A percentile compares a stretch with the other conserved stretches of the same genome.
These are phyloP conservation scores for Hypomontagnella monticulosa DNA, from an alignment of 495 filamentous ascomycete species.

Conservation along the genomic window DNA sequence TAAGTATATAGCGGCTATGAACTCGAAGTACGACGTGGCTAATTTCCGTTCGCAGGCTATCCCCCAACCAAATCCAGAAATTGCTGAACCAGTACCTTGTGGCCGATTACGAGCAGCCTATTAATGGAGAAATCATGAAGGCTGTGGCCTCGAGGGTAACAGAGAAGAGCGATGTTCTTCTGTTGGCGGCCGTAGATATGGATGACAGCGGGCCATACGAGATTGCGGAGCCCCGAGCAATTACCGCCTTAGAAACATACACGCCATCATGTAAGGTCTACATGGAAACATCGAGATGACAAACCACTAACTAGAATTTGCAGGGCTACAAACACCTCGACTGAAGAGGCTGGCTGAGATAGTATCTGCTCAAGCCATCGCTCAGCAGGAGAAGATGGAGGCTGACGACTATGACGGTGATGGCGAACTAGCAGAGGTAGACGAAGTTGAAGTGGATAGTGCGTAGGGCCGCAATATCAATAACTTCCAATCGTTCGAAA, in stretches of 20 bases:
- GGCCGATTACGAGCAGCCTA: conserved; percentile 98
- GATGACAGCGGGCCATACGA: conserved; percentile 99
- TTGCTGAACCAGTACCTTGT: conserved; percentile 98
- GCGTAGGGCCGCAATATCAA: conserved; percentile 43
- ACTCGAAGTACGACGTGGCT: conserved; percentile 15
- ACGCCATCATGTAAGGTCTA: conserved; percentile 85
- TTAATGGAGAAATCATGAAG: conserved; percentile 99
- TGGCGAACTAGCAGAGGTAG: conserved; percentile 54
- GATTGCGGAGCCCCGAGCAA: conserved; percentile 94
- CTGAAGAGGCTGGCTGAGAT: conserved; percentile 96
- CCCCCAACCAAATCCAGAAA: conserved; percentile 99
- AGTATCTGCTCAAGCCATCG: conserved; percentile 93
- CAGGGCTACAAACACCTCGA: conserved; percentile 94
- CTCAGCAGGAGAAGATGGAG: conserved; percentile 88
- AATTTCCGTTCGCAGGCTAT: conserved; percentile 69
- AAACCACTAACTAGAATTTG: conserved; percentile 39
- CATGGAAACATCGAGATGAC: not conserved
- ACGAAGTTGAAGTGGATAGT: conserved; percentile 49
- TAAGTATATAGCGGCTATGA: conserved; percentile 55
- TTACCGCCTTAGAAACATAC: conserved; percentile 97
- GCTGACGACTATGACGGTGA: conserved; percentile 53
- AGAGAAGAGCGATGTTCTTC: conserved; percentile 96
- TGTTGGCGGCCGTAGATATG: conserved; percentile 95
- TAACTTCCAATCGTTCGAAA: conserved; percentile 33
- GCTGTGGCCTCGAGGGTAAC: conserved; percentile 96